Conservation (phyloP, 139 green algal species). For the Closterium sp. region DNA sequence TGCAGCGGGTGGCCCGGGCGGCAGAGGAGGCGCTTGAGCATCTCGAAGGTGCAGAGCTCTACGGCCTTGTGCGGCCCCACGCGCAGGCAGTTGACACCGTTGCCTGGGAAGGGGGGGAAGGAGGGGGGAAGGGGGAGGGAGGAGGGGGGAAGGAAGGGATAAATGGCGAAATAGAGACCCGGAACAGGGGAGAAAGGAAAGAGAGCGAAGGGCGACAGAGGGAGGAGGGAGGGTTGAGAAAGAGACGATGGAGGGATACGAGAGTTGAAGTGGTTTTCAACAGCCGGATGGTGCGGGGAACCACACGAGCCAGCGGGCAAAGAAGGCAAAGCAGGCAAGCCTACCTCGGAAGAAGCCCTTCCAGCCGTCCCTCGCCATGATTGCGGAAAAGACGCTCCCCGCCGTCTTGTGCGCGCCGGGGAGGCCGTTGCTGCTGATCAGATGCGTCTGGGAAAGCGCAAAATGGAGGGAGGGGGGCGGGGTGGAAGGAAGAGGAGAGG, state of each 20-base stretch:
- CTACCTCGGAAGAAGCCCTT: constrained; percentile 29
- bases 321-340: not conserved
- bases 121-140: not conserved
- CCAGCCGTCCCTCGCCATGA: constrained; percentile 8
- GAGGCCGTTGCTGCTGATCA: constrained; percentile 5
- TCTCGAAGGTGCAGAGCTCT: constrained; percentile 31
- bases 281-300: not conserved
- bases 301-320: not conserved
- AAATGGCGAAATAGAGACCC: not conserved
- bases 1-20: constrained; percentile 10
- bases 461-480: too few relatives aligned
- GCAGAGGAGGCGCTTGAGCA: constrained; percentile 20
- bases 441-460: constrained; percentile 19
- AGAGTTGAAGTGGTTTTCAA: not conserved
- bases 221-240: not conserved
- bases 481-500: too few relatives aligned
- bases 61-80: constrained; percentile 39
- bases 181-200: not conserved
- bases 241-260: not conserved
- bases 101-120: not conserved
- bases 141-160: not conserved
- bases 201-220: not conserved
- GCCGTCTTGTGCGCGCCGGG: constrained; percentile 7
- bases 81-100: constrained; percentile 33
- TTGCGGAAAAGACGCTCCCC: not conserved